A percentile compares a stretch with the other conserved stretches of the same genome.
Conservation (phyloP, 2,329 filamentous ascomycete genomes). For the Clonostachys solani region DNA sequence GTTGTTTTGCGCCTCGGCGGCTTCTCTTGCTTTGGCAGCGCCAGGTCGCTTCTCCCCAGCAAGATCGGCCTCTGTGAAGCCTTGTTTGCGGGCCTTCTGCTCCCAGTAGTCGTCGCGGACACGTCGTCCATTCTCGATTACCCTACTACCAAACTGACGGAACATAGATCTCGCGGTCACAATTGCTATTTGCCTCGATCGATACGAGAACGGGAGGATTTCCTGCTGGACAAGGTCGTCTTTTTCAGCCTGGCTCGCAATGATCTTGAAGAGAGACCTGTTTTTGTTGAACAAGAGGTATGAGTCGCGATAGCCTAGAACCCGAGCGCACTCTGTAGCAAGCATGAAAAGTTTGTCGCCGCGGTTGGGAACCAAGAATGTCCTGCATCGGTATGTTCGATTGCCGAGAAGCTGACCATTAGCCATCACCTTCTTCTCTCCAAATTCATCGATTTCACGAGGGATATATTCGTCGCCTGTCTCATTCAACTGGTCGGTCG, state of each 20-base stretch:
- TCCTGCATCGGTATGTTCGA: slow-evolving; percentile 88
- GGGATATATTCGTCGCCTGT: slow-evolving; percentile 93
- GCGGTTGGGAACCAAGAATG: slow-evolving; percentile 86
- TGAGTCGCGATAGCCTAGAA: slow-evolving; percentile 93
- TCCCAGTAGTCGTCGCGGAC: slow-evolving; percentile 99
- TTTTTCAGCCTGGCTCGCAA: slow-evolving; percentile 92
- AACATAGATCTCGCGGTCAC: slow-evolving; percentile 99
- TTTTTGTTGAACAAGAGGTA: slow-evolving; percentile 99
- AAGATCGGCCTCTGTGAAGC: slow-evolving; percentile 93
- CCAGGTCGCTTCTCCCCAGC: slow-evolving; percentile 96
- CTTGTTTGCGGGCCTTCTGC: slow-evolving; percentile 92
- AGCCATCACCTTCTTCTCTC: slow-evolving; percentile 86
- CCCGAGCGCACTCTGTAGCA: slow-evolving; percentile 92
- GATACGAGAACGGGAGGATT: slow-evolving; percentile 93
- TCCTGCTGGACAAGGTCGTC: slow-evolving; percentile 94
- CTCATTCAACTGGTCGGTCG: slow-evolving; percentile 86
- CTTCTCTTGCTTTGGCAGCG: slow-evolving; percentile 82
- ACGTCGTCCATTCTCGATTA: slow-evolving; percentile 83
- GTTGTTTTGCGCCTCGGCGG: slow-evolving; percentile 65
- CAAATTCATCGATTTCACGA: slow-evolving; percentile 86
- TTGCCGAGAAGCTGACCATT: slow-evolving; percentile 79
- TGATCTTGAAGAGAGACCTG: slow-evolving; percentile 93
- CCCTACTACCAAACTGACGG: slow-evolving; percentile 91
- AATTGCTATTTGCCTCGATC: slow-evolving; percentile 97
- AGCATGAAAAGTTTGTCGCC: slow-evolving; percentile 98